These are phyloP conservation scores for Didymella keratinophila DNA, from an alignment of 2,329 filamentous ascomycete species.

Conservation along the genomic window DNA sequence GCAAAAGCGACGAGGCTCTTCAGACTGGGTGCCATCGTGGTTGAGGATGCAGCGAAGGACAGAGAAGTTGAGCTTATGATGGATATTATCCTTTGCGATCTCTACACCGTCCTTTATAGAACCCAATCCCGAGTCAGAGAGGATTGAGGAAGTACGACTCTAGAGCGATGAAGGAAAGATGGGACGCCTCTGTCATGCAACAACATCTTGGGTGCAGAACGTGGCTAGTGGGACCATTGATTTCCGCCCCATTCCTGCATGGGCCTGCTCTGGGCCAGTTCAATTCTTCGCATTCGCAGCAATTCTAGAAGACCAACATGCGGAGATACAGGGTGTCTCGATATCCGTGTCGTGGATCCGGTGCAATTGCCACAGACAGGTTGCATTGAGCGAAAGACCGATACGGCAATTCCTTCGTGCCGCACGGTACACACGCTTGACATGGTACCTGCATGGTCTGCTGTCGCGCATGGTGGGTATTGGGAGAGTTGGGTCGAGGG, in stretches of 20 bases:
- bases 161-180: slow-evolving; percentile 7
- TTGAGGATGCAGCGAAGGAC: neutral
- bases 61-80: neutral
- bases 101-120: slow-evolving; percentile 5
- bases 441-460: neutral
- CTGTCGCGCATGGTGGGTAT: neutral
- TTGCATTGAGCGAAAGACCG: neutral
- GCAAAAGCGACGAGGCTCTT: slow-evolving; percentile 11
- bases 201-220: neutral
- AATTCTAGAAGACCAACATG: neutral
- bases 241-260: neutral
- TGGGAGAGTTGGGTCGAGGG: neutral
- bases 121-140: slow-evolving; percentile 5
- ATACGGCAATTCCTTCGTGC: neutral
- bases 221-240: slow-evolving; percentile 1
- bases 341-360: slow-evolving; percentile 1
- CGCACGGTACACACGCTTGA: neutral
- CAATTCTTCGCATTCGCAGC: neutral
- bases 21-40: slow-evolving; percentile 12
- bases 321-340: neutral
- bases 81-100: neutral
- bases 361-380: slow-evolving; percentile 2
- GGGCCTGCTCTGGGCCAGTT: neutral
- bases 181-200: slow-evolving; percentile 5
- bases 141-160: slow-evolving; percentile 5